Conservation (phyloP, 2,329 filamentous ascomycete species). For the Ophiostoma ips region DNA sequence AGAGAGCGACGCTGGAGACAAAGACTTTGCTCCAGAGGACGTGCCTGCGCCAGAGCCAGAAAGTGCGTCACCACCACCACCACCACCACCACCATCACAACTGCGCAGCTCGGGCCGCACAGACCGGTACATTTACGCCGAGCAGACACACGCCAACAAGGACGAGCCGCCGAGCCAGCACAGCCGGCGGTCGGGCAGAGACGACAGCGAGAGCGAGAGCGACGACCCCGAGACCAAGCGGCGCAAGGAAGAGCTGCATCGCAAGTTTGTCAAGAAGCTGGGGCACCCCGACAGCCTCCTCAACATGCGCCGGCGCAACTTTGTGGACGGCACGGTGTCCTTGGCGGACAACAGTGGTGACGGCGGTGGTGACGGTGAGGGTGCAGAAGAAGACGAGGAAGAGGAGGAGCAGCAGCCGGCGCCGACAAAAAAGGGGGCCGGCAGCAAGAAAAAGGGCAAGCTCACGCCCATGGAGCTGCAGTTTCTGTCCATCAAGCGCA, state of each 20-base stretch:
- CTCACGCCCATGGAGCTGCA: conserved; percentile 91
- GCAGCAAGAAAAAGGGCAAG: conserved; percentile 66
- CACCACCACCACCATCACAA: neutral
- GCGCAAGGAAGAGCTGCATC: conserved; percentile 57
- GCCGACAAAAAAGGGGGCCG: conserved; percentile 15
- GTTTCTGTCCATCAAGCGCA: conserved; percentile 83
- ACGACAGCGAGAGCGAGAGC: neutral
- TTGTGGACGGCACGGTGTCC: conserved; percentile 27
- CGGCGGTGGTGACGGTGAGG: conserved; percentile 40
- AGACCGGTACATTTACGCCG: conserved; percentile 4
- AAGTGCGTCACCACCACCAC: neutral
- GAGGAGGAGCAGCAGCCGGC: conserved; percentile 36
- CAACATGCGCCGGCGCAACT: conserved; percentile 46
- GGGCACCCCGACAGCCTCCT: conserved; percentile 71
- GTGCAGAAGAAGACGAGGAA: conserved; percentile 38
- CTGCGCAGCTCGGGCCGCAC: conserved; percentile 6
- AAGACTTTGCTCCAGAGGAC: neutral
- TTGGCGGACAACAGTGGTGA: conserved; percentile 36
- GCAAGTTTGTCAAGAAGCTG: conserved; percentile 79
- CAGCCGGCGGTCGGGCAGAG: neutral
- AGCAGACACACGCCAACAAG: neutral
- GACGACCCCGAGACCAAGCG: conserved; percentile 21
- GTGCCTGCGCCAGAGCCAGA: neutral
- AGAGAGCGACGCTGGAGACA: neutral
- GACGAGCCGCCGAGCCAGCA: neutral